Base-by-base conservation (phyloP, 352 stramenopile genomes). In the Globisporangium megalacanthum region DNA sequence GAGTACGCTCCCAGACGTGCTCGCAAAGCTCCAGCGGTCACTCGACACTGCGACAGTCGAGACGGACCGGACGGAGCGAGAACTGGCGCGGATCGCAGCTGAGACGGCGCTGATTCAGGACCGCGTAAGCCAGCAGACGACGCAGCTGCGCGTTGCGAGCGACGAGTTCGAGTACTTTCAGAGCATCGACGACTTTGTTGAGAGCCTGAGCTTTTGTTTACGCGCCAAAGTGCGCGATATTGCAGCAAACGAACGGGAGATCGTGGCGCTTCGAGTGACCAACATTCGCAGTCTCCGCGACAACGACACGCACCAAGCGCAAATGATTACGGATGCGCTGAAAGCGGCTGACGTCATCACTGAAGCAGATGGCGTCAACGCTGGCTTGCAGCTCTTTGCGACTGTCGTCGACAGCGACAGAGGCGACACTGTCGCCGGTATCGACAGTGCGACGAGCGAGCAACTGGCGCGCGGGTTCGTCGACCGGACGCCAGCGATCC, bases 121-220 rank as follows among this genome's bases (percentile, higher is more conserved):
- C 15, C 75, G 66, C 25, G 29, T 82, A 4, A 51, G 65, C 25
- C 37, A 79, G 31, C 75, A 92, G 49, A 52, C 59, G 7, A 62
- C 86, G 56, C 74, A 88, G 25, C 68, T 86, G 6, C 52, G 81
- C 4, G 60, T 65, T 3, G 77, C 68, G 48, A 88, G 79, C 19
- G 75, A 89, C 61, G 65, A 88, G 66, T 89, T 83, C 58, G 82
- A 92, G 49, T 90, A 86, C 52, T 90, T 90, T 41, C 79, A 89
- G 47, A 72, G 82, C 17, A 58, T 92, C 5, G 80, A 90, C 62
- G 76, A 89, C 59, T 92, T 77, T 51, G 77, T 89, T 2, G 86
- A 85, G 45, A 75, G 79, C 0, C 52, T 92, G 56, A 89, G 79
- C 39, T 90, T 86, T 57, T 92, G 82, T 46, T 51, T 90, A 13